Percentiles rank a stretch among this genome's conserved stretches.
Evolutionary conservation across 1,139 yeast genomes (phyloP).

Genomic region (Blastobotrys elegans): DNA sequence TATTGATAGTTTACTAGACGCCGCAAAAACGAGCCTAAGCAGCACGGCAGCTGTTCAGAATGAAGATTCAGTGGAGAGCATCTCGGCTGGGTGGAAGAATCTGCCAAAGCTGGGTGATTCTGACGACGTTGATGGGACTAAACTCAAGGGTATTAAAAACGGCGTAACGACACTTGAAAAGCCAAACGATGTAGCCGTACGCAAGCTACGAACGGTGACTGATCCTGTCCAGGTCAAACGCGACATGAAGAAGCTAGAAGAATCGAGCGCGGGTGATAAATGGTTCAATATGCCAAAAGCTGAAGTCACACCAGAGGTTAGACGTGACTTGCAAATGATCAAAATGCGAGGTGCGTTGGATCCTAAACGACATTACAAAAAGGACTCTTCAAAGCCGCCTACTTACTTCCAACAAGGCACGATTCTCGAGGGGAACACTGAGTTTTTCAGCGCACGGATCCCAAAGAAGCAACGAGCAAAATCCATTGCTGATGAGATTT

Average conservation of each 20-base stretch:
- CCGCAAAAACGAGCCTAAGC: neutral
- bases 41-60: neutral
- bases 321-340: constrained; percentile 71
- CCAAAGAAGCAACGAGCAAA: constrained; percentile 67
- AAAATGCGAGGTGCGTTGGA: constrained; percentile 88
- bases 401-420: constrained; percentile 88
- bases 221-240: constrained; percentile 45
- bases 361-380: constrained; percentile 92
- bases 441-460: constrained; percentile 67
- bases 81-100: constrained; percentile 10
- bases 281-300: constrained; percentile 87
- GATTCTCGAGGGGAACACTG: constrained; percentile 74
- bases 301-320: constrained; percentile 67
- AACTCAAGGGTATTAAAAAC: neutral
- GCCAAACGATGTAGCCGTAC: neutral
- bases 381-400: constrained; percentile 76
- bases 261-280: constrained; percentile 46
- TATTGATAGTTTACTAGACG: neutral
- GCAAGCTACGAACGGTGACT: constrained; percentile 36
- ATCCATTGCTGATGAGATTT: constrained; percentile 75
- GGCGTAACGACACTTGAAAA: constrained; percentile 8
- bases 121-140: neutral
- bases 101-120: constrained; percentile 9
- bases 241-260: constrained; percentile 25
- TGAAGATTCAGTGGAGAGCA: constrained; percentile 6